A percentile compares a stretch with the other conserved stretches of the same genome.
phyloP scores from a whole-genome alignment of 257 asterid genomes.

The Solanum verrucosum region DNA sequence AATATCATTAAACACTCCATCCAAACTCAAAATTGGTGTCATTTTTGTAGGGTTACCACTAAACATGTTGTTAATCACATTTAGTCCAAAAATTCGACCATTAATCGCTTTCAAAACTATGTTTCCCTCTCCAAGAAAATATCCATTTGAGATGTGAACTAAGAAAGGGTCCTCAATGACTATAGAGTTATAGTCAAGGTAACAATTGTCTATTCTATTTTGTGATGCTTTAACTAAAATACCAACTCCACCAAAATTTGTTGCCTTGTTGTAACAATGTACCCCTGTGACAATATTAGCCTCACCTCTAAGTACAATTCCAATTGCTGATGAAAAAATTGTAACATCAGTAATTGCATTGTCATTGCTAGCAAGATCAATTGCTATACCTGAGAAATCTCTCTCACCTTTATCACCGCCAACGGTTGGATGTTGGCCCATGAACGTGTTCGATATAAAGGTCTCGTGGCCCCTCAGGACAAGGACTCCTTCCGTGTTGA shows the following conservation, averaged over 20 bases:
- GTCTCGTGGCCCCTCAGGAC: slow-evolving; percentile 53
- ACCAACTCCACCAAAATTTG: slow-evolving; percentile 44
- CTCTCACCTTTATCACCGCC: slow-evolving; percentile 42
- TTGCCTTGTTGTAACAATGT: slow-evolving; percentile 60
- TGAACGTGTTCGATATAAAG: slow-evolving; percentile 34
- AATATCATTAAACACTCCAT: slow-evolving; percentile 24
- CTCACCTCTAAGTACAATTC: slow-evolving; percentile 33
- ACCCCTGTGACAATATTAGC: slow-evolving; percentile 46
- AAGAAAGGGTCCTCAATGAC: slow-evolving; percentile 49
- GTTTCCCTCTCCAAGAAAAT: slow-evolving; percentile 48
- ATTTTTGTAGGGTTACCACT: slow-evolving; percentile 21
- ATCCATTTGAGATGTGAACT: slow-evolving; percentile 34
- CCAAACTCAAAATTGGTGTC: slow-evolving; percentile 30
- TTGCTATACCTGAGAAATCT: slow-evolving; percentile 32
- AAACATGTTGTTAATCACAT: slow-evolving; percentile 38
- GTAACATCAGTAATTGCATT: slow-evolving; percentile 45
- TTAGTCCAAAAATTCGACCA: slow-evolving; percentile 35
- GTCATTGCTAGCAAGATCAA: slow-evolving; percentile 53
- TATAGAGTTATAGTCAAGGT: slow-evolving; percentile 44
- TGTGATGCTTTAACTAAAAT: slow-evolving; percentile 41
- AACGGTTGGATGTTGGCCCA: slow-evolving; percentile 50
- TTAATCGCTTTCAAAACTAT: slow-evolving; percentile 34
- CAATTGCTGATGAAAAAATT: slow-evolving; percentile 44
- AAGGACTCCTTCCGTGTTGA: slow-evolving; percentile 36
- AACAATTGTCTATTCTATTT: slow-evolving; percentile 31